Base-by-base conservation (phyloP, 1,284 basidiomycete genomes). In the Ganoderma resinaceum region DNA sequence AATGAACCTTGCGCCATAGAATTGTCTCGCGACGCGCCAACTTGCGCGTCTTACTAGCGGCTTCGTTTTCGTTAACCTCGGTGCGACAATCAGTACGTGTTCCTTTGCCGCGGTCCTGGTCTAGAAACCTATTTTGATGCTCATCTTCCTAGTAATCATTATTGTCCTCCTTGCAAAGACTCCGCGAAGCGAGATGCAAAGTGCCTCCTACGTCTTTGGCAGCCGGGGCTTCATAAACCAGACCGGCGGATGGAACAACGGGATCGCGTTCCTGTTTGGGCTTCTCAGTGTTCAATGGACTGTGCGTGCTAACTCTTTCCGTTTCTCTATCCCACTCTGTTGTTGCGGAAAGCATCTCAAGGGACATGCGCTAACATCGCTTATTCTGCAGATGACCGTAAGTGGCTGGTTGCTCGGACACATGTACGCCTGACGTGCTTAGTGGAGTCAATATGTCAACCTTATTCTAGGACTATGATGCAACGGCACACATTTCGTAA, bases 211-310 rank as follows among this genome's bases (percentile, higher is more conserved):
- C 79, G 91, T 96, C 29, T 98, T 98, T 70, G 89, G 92, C 52
- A 83, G 88, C 18, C 82, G 80, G 3, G 92, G 92, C 18, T 76
- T 93, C 38, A 79, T 89, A 65, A 95, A 96, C 76, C 84, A 89
- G 69, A 93, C 94, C 0, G 93, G 94, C 42, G 95, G 94, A 69
- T 90, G 89, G 86, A 92, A 89, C 76, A 87, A 85, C 42, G 95
- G 95, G 0, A 81, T 97, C 63, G 91, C 95, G 1, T 97, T 97
- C 83, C 81, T 97, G 63, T 91, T 98, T 71, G 96, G 96, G 35
- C 81, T 98, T 65, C 83, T 97, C 66, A 94, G 92, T 70, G 96
- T 98, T 12, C 94, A 97, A 80, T 97, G 94, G 94, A 95, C 93
- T 67, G 91, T 94, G 78, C 70, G 90, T 81, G 14, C 26, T 2